Evolutionary conservation across 2,329 filamentous ascomycete species (phyloP), one percentile per base, ranked within the genome.

Genomic region (Cordyceps cicadae): DNA sequence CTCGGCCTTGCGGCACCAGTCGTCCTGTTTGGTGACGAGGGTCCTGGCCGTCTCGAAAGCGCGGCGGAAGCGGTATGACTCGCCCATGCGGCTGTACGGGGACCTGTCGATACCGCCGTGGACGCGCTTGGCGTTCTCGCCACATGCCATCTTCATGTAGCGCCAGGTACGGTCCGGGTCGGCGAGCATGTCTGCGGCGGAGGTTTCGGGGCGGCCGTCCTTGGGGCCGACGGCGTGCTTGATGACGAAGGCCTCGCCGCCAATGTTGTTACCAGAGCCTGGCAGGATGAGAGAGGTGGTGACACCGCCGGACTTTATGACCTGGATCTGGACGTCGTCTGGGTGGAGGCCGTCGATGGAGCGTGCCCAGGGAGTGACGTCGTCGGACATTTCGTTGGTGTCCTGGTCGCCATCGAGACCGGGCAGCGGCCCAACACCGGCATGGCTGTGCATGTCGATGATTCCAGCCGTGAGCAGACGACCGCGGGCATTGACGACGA

Each of bases 141-240:
- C 87, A 64, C 86, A 89, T 0, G 87, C 87, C 86, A 89, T 89
- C 74, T 90, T 89, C 79, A 90, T 87, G 70, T 87, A 89, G 21
- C 87, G 79, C 82, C 85, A 87, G 62, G 76, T 82, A 24, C 78
- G 77, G 48, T 87, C 85, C 0, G 86, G 86, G 56, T 88, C 84
- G 1, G 87, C 86, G 11, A 89, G 76, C 75, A 89, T 78, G 64
- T 87, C 82, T 26, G 77, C 73, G 2, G 82, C 83, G 58, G 85
- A 87, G 49, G 86, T 80, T 69, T 89, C 86, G 17, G 78, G 74
- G 24, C 86, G 80, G 3, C 86, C 84, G 64, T 87, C 81, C 0
- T 75, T 66, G 60, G 77, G 77, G 21, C 85, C 85, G 12, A 87
- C 81, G 11, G 86, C 82, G 63, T 86, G 84, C 73, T 89, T 90